phyloP scores from a whole-genome alignment of 768 basidiomycete genomes.

The Punctularia strigosozonata region DNA sequence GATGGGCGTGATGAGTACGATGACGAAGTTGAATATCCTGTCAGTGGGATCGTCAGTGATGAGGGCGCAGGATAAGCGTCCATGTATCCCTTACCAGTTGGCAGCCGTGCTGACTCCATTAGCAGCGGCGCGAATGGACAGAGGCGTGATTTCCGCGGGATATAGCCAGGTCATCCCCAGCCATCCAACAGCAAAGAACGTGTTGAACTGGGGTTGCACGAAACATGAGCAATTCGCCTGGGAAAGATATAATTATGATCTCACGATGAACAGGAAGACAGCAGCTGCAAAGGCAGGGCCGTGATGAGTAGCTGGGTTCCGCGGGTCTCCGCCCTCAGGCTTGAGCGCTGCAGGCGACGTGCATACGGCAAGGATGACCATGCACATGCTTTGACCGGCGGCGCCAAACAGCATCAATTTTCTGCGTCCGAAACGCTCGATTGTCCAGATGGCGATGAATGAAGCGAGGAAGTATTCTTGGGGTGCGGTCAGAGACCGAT shows the following conservation, averaged over 20 bases:
- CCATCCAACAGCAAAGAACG: constrained; percentile 62
- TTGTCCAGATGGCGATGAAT: constrained; percentile 55
- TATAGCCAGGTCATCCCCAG: constrained; percentile 65
- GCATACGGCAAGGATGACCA: constrained; percentile 47
- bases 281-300: no score
- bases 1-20: constrained; percentile 52
- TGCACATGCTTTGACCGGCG: constrained; percentile 42
- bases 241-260: no score
- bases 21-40: constrained; percentile 50
- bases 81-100: constrained; percentile 17
- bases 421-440: constrained; percentile 65
- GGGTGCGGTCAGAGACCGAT: no score
- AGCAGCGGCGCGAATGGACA: constrained; percentile 50
- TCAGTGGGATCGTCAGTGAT: constrained; percentile 22
- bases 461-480: constrained; percentile 68
- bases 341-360: constrained; percentile 42
- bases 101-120: constrained; percentile 48
- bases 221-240: no score
- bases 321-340: no score
- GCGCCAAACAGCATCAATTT: constrained; percentile 64
- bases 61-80: not conserved
- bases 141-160: constrained; percentile 54
- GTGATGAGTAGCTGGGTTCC: constrained; percentile 34
- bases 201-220: no score
- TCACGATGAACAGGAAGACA: constrained; percentile 51